Evolutionary conservation across 805 yeast species (phyloP), one percentile per base, ranked within the genome.

Genomic region (Kodamaea neixiangensis): DNA sequence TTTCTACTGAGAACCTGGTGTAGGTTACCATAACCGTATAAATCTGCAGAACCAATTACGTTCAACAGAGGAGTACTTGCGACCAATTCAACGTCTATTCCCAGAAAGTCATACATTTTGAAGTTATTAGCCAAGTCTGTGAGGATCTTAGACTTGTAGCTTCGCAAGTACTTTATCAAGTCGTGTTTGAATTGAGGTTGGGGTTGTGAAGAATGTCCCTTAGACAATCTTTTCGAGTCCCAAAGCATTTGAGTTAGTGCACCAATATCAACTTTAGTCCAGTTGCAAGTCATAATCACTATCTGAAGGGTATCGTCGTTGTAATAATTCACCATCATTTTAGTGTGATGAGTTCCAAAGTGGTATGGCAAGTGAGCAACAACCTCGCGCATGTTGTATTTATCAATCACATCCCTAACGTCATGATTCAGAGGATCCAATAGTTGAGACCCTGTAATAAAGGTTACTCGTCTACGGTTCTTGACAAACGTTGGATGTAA

Each of bases 241-340:
- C 91, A 86, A 29, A 79, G 68, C 74, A 83, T 82, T 59, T 86
- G 90, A 5, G 87, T 85, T 50, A 86, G 81, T 1, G 76, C 74
- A 4, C 69, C 67, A 46, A 81, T 76, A 62, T 86, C 92, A 0
- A 76, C 60, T 33, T 64, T 63, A 0, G 85, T 81, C 48, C 85
- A 61, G 62, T 86, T 86, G 62, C 80, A 76, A 1, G 89, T 80
- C 63, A 85, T 80, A 19, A 86, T 67, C 18, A 80, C 80, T 0
- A 86, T 63, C 58, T 80, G 83, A 29, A 76, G 63, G 0, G 76
- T 64, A 14, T 67, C 69, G 54, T 79, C 80, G 1, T 61, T 61
- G 58, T 72, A 82, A 51, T 77, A 68, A 58, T 85, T 85, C 11
- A 86, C 67, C 74, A 86, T 81, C 78, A 86, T 67, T 60, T 86